Evolutionary conservation across 148 eudicot species (phyloP), one percentile per base, ranked within the genome.

Genomic region (Silene uniflora): DNA sequence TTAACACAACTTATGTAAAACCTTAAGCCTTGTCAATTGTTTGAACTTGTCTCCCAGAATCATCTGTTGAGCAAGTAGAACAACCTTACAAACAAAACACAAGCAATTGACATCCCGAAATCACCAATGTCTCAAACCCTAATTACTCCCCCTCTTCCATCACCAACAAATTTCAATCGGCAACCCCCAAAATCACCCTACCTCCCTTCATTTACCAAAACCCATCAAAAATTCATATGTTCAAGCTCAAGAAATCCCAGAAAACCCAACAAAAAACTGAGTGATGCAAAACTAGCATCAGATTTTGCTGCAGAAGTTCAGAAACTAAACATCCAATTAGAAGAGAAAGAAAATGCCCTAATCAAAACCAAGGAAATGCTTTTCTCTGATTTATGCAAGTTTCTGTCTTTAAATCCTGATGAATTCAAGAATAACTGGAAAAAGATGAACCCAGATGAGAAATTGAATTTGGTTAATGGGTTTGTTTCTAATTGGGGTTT

Each of bases 401-500:
- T 79, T 73, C 65, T 83, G 60, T 77, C 80, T 14, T 35, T 84
- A 81, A 73, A 67, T 19, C 67, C 83, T 17, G 85, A 84, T 55
- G 93, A 90, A 22, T 66, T 85, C 62, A 90, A 76, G 81, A 74
- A 39, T 78, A 75, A 77, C 5, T 91, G 96, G 98, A 78, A 58
- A 73, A 83, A 35, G 67, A 77, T 91, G 90, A 69, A 19, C 65
- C 89, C 89, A 35, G 91, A 88, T 58, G 91, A 91, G 22, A 87
- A 83, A 67, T 44, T 82, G 84, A 87, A 76, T 75, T 79, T 91
- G 80, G 85, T 78, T 52, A 75, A 85, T 75, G 92, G 81, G 76
- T 93, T 93, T 81, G 87, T 93, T 67, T 80, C 86, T 6, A 86
- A 84, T 47, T 93, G 98, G 98, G 88, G 91, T 56, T 83, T 54